Base-by-base conservation (phyloP, 352 stramenopile genomes). In the Phytopythium sindhum region DNA sequence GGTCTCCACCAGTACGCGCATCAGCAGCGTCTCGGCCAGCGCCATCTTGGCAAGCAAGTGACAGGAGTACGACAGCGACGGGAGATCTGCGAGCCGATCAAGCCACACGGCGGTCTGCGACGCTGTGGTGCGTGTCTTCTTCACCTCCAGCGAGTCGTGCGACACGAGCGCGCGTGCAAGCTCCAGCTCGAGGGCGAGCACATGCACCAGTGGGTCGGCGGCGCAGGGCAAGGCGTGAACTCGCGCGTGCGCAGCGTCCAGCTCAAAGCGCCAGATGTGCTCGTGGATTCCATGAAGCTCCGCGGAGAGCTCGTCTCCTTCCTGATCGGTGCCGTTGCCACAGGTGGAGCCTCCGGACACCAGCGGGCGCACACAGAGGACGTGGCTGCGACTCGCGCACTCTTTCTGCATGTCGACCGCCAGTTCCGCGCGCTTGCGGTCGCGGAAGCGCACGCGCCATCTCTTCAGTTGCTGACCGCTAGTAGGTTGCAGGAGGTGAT, bases 321-420 rank as follows among this genome's bases (percentile, higher is more conserved):
- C 50, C 39, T 67, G 58, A 8, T 9, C 48, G 39, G 15, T 1
- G 37, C 35, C 7, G 14, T n/a, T 44, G 39, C 17, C 39, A n/a
- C 42, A 7, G 42, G 21, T 2, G 6, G 17, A 8, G 19, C 17
- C 42, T 0, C 54, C 21, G 29, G 28, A 50, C 31, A 33, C 65
- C 62, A n/a, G 28, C 28, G n/a, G 51, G 57, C 19, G 54, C 26
- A 24, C 60, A 26, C 19, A 39, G 50, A 24, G 5, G 50, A 57
- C 19, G 24, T 35, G 14, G 26, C 29, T 7, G 28, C 37, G 31
- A 15, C 12, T 2, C 23, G n/a, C n/a, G 23, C 5, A 14, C 15
- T 69, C 67, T 44, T 77, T 80, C 21, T 72, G 63, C 67, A 79
- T 69, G 24, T 64, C 53, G 41, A 68, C 57, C 28, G 80, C 75